Base-by-base conservation (phyloP, 2,329 filamentous ascomycete species). In the Ophiostoma fasciatum region DNA sequence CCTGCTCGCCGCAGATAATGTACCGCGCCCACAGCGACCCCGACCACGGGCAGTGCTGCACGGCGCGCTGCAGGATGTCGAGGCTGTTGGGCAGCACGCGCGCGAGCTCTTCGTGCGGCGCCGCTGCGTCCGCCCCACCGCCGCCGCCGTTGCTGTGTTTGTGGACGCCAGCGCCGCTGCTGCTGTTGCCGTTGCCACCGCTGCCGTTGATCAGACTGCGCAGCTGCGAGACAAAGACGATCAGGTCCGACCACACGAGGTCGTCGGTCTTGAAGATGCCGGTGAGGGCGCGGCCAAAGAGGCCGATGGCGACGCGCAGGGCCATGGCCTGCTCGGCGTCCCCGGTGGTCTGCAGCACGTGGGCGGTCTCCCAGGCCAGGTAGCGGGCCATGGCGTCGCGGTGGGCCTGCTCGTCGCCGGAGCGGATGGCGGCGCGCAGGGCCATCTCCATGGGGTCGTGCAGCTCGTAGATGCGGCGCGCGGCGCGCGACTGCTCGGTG, bases 21-120 rank as follows among this genome's bases (percentile, higher is more conserved):
- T 87, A 87, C 45, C 88, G 77, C 7, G 83, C 82, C 90, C 90
- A 98, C 7, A 98, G 66, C 20, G 73, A 68, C 13, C 90, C 90
- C 7, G 85, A 92, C 80, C 85, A 93, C 2, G 90, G 87, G 48
- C 88, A 94, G 56, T 96, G 90, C 29, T 78, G 72, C 9, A 87
- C 90, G 11, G 84, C 85, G 45, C 85, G 73, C 48, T 84, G 77
- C 3, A 92, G 64, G 7, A 88, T 69, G 31, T 82, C 71, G 9
- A 93, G 66, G 26, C 81, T 56, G 37, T 62, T 60, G 15, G 56
- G 67, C 37, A 52, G 56, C 37, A 50, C 56, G 45, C 37, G 54
- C 29, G 44, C 58, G 44, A 46, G 51, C 46, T 55, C 59, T 36
- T 46, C 59, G 56, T 42, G 30, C 37, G 45, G 57, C 55, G 39